Evolutionary conservation across 1,284 basidiomycete genomes (phyloP).

Genomic region (Microbotryum scabiosae): DNA sequence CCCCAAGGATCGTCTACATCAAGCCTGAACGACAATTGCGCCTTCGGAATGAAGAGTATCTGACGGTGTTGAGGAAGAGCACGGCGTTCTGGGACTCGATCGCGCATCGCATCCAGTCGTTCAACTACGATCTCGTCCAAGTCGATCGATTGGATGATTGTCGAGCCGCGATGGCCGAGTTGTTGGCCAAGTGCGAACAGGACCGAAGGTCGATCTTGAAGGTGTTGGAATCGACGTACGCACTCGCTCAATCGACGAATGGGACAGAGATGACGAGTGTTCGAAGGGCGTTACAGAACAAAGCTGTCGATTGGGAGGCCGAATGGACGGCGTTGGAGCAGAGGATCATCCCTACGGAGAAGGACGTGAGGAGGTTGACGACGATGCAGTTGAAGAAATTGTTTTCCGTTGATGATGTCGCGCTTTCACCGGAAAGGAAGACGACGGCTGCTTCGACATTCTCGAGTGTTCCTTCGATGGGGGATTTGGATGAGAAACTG

Average conservation of each 20-base stretch:
- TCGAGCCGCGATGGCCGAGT: constrained; percentile 17
- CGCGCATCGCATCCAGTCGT: constrained; percentile 47
- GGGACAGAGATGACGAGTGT: constrained; percentile 44
- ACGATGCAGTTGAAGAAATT: constrained; percentile 45
- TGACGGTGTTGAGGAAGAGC: constrained; percentile 65
- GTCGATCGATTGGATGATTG: constrained; percentile 29
- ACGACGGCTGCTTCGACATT: constrained; percentile 25
- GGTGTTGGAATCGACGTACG: constrained; percentile 71
- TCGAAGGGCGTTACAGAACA: constrained; percentile 78
- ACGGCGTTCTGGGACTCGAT: constrained; percentile 52
- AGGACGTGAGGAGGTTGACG: constrained; percentile 40
- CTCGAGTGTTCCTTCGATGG: constrained; percentile 29
- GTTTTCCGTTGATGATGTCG: constrained; percentile 45
- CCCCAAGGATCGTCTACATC: constrained; percentile 75
- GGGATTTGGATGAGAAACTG: constrained; percentile 35
- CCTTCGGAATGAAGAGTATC: constrained; percentile 83
- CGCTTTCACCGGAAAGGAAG: constrained; percentile 34
- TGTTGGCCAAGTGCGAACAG: constrained; percentile 17
- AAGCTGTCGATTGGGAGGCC: constrained; percentile 91
- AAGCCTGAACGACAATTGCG: constrained; percentile 75
- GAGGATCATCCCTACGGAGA: constrained; percentile 44
- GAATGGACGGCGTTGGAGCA: constrained; percentile 54
- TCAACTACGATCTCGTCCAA: constrained; percentile 35
- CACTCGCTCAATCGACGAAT: constrained; percentile 67
- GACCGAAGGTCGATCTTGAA: constrained; percentile 56